Conservation (phyloP, 2,329 filamentous ascomycete genomes). For the Botrytis deweyae region DNA sequence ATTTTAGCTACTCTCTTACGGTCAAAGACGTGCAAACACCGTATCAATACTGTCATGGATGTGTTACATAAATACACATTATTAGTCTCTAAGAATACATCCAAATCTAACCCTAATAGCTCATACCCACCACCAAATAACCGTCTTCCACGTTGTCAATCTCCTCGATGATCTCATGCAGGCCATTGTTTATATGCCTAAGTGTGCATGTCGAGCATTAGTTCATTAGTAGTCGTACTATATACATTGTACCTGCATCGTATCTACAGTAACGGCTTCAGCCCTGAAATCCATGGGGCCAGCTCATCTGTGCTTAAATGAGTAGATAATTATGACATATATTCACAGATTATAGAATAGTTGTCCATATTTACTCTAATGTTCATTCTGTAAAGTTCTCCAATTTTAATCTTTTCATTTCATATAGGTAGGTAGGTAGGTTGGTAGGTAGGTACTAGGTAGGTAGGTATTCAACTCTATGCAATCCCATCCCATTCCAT, state of each 20-base stretch:
- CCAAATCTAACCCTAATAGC: not conserved
- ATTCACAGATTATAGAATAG: not conserved
- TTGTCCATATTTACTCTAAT: not conserved
- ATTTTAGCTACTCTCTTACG: not conserved
- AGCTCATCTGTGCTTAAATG: not conserved
- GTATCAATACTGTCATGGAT: not conserved
- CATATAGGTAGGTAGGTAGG: not conserved
- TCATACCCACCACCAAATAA: slow-evolving; percentile 2
- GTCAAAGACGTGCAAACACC: not conserved
- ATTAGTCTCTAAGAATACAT: not conserved
- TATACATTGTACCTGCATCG: slow-evolving; percentile 12
- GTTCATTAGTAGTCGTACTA: not conserved
- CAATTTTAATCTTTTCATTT: not conserved
- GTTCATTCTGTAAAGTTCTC: not conserved
- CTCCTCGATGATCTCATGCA: not conserved
- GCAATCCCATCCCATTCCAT: not conserved
- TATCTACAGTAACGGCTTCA: slow-evolving; percentile 9
- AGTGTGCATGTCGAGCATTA: slow-evolving; percentile 7
- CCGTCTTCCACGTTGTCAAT: not conserved
- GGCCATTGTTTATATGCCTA: not conserved
- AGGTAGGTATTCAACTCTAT: slow-evolving; percentile 1
- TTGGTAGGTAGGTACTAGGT: not conserved
- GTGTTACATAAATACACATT: not conserved
- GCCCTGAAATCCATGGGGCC: not conserved
- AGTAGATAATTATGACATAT: not conserved